Evolutionary conservation across 2,329 filamentous ascomycete species (phyloP).

Genomic region (Phialophora verrucosa): DNA sequence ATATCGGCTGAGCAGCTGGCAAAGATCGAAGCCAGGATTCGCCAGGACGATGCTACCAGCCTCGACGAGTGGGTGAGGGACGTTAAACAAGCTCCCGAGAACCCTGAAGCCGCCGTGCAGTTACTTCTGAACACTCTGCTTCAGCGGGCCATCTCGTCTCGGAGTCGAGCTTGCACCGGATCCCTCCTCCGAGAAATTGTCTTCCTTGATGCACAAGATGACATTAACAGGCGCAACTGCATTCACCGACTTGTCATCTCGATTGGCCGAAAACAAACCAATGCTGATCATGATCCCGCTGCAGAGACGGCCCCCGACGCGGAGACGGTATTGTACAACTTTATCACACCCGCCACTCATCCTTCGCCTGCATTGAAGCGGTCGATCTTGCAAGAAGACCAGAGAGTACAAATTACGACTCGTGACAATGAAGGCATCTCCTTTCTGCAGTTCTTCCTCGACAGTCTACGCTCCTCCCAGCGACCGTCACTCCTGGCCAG

Average conservation of each 20-base stretch:
- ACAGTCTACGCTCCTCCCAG: slow-evolving; percentile 71
- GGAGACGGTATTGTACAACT: slow-evolving; percentile 66
- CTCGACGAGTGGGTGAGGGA: slow-evolving; percentile 41
- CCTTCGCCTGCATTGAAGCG: slow-evolving; percentile 67
- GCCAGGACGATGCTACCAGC: slow-evolving; percentile 66
- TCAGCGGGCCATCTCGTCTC: slow-evolving; percentile 69
- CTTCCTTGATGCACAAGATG: slow-evolving; percentile 81
- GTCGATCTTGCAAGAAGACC: slow-evolving; percentile 69
- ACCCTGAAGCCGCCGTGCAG: slow-evolving; percentile 38
- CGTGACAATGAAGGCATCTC: slow-evolving; percentile 77
- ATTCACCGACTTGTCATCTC: slow-evolving; percentile 91
- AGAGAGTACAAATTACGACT: slow-evolving; percentile 63
- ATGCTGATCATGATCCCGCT: slow-evolving; percentile 58
- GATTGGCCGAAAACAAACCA: slow-evolving; percentile 76
- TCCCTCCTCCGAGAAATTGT: slow-evolving; percentile 71
- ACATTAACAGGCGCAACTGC: slow-evolving; percentile 92
- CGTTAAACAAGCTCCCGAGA: slow-evolving; percentile 25
- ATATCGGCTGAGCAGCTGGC: slow-evolving; percentile 73
- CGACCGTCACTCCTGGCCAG: slow-evolving; percentile 68
- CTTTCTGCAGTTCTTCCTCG: slow-evolving; percentile 67
- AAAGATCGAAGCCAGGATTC: slow-evolving; percentile 72
- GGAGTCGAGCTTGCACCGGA: slow-evolving; percentile 72
- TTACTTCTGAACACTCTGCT: slow-evolving; percentile 51
- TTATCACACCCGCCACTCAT: slow-evolving; percentile 78
- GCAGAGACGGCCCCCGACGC: slow-evolving; percentile 58